phyloP scores from a whole-genome alignment of 805 yeast genomes.

The Metschnikowia santaceciliae region DNA sequence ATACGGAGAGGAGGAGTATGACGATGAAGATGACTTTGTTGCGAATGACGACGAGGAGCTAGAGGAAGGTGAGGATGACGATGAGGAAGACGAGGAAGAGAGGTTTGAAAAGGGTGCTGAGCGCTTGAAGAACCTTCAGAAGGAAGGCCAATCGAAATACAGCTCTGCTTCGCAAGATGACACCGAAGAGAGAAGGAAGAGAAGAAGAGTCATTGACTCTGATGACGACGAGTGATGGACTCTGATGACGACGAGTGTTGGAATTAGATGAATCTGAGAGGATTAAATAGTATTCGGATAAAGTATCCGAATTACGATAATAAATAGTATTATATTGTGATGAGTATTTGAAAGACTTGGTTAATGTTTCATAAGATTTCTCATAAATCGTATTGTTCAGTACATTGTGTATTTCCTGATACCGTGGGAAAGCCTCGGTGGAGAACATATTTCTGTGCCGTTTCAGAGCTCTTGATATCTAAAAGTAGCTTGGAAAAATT shows the following conservation, averaged over 20 bases:
- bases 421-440: no score
- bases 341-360: no score
- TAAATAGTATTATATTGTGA: no score
- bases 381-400: no score
- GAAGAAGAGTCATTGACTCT: conserved; percentile 46
- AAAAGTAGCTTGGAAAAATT: no score
- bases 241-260: conserved; percentile 48
- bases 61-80: conserved; percentile 39
- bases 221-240: conserved; percentile 46
- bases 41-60: conserved; percentile 43
- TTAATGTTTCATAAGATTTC: no score
- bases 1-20: conserved; percentile 34
- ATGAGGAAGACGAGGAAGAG: conserved; percentile 45
- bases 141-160: conserved; percentile 53
- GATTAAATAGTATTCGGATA: no score
- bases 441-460: no score
- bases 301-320: no score
- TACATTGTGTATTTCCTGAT: no score
- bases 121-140: conserved; percentile 51
- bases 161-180: conserved; percentile 28
- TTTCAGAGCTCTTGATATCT: no score
- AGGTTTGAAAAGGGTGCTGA: conserved; percentile 55
- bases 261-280: neutral
- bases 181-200: conserved; percentile 33
- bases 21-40: conserved; percentile 41